Evolutionary conservation across 306 rosid genomes (phyloP).

Genomic region (Ceratonia siliqua): DNA sequence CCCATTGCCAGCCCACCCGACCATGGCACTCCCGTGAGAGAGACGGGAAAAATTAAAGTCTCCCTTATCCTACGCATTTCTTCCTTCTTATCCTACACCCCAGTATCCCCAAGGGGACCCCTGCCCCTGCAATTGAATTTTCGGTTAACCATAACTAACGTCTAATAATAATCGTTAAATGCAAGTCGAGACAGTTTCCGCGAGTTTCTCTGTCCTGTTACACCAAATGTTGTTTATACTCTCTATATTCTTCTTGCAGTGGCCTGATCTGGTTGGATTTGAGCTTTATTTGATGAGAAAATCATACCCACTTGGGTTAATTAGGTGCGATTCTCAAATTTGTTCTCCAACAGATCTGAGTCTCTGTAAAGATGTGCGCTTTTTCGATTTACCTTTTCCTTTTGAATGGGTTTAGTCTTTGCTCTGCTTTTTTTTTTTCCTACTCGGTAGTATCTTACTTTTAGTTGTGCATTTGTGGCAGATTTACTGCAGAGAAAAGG

Average conservation of each 20-base stretch:
- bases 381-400: conserved; percentile 31
- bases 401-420: conserved; percentile 37
- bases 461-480: conserved; percentile 50
- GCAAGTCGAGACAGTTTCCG: conserved; percentile 49
- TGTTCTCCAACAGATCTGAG: conserved; percentile 52
- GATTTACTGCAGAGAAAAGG: conserved; percentile 58
- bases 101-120: conserved; percentile 37
- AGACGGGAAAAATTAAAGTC: conserved; percentile 34
- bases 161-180: conserved; percentile 42
- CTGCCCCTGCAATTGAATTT: conserved; percentile 42
- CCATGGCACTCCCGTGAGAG: conserved; percentile 84
- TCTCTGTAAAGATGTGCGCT: conserved; percentile 60
- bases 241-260: conserved; percentile 25
- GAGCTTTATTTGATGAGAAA: conserved; percentile 41
- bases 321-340: conserved; percentile 36
- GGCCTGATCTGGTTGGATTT: conserved; percentile 55
- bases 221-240: conserved; percentile 43
- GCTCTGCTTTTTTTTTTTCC: conserved; percentile 28
- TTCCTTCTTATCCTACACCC: conserved; percentile 47
- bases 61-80: conserved; percentile 48
- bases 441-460: conserved; percentile 42
- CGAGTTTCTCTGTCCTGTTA: conserved; percentile 46
- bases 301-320: conserved; percentile 38
- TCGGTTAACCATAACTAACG: conserved; percentile 41
- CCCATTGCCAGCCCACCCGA: conserved; percentile 72